These are phyloP conservation scores for Austroboletus sp. DNA, from an alignment of 1,284 basidiomycete genomes.

Conservation along the genomic window DNA sequence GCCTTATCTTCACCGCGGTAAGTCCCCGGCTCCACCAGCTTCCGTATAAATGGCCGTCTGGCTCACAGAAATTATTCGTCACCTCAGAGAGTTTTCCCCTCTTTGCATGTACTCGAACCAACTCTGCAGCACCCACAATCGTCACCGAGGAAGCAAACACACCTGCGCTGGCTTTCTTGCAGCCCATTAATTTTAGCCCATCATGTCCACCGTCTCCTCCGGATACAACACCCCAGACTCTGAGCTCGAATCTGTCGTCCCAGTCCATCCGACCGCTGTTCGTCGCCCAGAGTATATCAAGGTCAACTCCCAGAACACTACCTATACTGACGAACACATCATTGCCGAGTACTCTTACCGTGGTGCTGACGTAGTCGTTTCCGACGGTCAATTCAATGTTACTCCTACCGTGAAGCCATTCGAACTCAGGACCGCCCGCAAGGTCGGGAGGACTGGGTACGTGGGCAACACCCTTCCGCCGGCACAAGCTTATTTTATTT, in stretches of 20 bases:
- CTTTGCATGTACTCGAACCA: conserved; percentile 85
- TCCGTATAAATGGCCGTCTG: no score
- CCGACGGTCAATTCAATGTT: conserved; percentile 68
- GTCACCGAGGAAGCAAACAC: conserved; percentile 70
- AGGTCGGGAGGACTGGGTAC: conserved; percentile 89
- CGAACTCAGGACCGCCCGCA: conserved; percentile 88
- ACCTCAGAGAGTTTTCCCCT: conserved; percentile 29
- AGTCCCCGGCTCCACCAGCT: no score
- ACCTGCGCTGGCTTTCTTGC: conserved; percentile 56
- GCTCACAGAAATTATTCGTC: no score
- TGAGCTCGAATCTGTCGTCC: conserved; percentile 56
- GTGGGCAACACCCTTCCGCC: conserved; percentile 30
- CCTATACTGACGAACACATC: conserved; percentile 78
- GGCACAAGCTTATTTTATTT: conserved; percentile 8
- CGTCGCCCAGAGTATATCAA: conserved; percentile 72
- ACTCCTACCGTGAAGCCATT: conserved; percentile 72
- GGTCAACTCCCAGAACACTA: conserved; percentile 78
- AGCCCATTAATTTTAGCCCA: conserved; percentile 55
- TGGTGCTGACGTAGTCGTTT: conserved; percentile 66
- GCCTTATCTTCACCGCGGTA: background rate
- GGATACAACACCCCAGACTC: conserved; percentile 62
- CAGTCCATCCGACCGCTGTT: conserved; percentile 80
- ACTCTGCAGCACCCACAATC: conserved; percentile 72
- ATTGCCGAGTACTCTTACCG: conserved; percentile 80
- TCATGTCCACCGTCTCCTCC: conserved; percentile 39